These are phyloP conservation scores for Aspergillus terreus DNA, from an alignment of 2,329 filamentous ascomycete species.

Conservation along the genomic window DNA sequence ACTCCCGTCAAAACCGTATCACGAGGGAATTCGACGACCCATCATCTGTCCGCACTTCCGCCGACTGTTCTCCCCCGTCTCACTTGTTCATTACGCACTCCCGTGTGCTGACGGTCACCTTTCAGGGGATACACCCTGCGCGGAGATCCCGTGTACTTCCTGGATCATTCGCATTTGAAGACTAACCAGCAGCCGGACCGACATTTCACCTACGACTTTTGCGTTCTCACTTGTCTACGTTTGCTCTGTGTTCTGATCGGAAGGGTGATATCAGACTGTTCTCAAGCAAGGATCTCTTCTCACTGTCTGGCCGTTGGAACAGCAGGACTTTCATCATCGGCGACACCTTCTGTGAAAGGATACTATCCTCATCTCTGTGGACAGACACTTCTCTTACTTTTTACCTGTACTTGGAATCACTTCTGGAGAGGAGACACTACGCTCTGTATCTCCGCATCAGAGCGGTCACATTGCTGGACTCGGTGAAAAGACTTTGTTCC, in stretches of 20 bases:
- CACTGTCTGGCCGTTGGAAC: conserved; percentile 16
- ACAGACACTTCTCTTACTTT: conserved; percentile 15
- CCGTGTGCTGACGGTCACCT: conserved; percentile 7
- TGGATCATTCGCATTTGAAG: conserved; percentile 11
- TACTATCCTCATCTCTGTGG: conserved; percentile 16
- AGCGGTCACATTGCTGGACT: conserved; percentile 13
- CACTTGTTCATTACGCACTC: not conserved
- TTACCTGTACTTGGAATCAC: conserved; percentile 27
- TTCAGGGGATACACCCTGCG: conserved; percentile 15
- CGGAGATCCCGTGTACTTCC: conserved; percentile 13
- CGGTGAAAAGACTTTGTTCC: conserved; percentile 20
- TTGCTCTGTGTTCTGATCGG: conserved; percentile 15
- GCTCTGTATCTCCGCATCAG: conserved; percentile 19
- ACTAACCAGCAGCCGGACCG: conserved; percentile 6
- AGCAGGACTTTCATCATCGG: conserved; percentile 13
- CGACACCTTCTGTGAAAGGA: conserved; percentile 18
- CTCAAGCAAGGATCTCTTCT: conserved; percentile 10
- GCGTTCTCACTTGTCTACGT: conserved; percentile 1
- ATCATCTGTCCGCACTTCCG: not conserved
- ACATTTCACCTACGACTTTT: conserved; percentile 9
- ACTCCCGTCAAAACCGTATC: conserved; percentile 6
- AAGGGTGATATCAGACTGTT: conserved; percentile 18
- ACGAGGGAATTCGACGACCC: conserved; percentile 5
- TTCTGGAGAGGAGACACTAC: conserved; percentile 12
- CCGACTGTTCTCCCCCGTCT: not conserved